A percentile compares a stretch with the other conserved stretches of the same genome.
Conservation (phyloP, 306 rosid species). For the Crataegus laevigata region DNA sequence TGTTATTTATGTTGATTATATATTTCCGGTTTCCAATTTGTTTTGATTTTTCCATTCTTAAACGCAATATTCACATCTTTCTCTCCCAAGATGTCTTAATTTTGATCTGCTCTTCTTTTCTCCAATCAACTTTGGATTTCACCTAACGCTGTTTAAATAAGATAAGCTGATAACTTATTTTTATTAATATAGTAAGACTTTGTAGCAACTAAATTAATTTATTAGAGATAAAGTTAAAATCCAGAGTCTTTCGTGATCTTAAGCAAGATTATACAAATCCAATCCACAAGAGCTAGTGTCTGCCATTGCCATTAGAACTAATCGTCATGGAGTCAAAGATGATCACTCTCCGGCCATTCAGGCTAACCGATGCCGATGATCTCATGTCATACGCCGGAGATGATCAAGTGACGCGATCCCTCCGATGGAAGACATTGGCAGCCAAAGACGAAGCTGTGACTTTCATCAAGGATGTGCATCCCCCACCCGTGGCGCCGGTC, state of each 20-base stretch:
- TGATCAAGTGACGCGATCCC: slow-evolving; percentile 26
- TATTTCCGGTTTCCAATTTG: no score
- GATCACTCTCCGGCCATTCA: slow-evolving; percentile 41
- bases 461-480: slow-evolving; percentile 49
- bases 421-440: slow-evolving; percentile 31
- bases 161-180: background rate
- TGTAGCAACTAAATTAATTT: background rate
- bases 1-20: no score
- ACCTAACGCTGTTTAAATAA: background rate
- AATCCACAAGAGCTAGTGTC: background rate
- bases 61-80: background rate
- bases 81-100: background rate
- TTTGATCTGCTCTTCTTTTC: background rate
- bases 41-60: no score
- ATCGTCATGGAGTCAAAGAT: slow-evolving; percentile 15
- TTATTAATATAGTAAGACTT: background rate
- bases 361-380: slow-evolving; percentile 43
- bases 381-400: slow-evolving; percentile 56
- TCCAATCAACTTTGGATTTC: background rate
- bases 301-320: background rate
- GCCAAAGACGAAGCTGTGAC: slow-evolving; percentile 45
- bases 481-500: slow-evolving; percentile 61
- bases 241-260: background rate
- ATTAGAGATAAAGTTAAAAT: background rate
- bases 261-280: no score